Conservation (phyloP, 108 stramenopile genomes). For the Nitzschia sp. region DNA sequence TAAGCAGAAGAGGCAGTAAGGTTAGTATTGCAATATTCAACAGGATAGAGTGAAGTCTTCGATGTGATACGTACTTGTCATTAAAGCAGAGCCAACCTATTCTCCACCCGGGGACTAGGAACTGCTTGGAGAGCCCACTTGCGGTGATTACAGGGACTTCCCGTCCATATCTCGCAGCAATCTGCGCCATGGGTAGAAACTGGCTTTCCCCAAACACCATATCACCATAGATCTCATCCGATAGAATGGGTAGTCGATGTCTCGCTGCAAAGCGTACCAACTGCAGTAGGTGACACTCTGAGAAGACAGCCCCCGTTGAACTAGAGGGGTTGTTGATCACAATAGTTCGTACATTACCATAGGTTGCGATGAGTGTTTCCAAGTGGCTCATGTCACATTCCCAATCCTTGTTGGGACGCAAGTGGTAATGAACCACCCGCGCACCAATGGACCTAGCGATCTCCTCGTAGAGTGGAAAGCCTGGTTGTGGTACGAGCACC, state of each 20-base stretch:
- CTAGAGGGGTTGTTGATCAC: conserved; percentile 92
- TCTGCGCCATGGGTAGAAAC: conserved; percentile 74
- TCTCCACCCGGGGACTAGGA: conserved; percentile 91
- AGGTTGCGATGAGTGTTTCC: conserved; percentile 38
- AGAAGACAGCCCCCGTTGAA: conserved; percentile 90
- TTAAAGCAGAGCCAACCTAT: conserved; percentile 85
- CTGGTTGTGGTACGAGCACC: conserved; percentile 86
- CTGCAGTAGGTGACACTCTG: conserved; percentile 62
- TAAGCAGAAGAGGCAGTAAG: conserved; percentile 4
- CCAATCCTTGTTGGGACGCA: conserved; percentile 76
- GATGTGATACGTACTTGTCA: conserved; percentile 52
- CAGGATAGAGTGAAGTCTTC: neutral
- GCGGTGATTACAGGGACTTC: conserved; percentile 83
- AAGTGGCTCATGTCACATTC: conserved; percentile 83
- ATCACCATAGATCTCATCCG: conserved; percentile 94
- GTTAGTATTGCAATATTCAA: neutral
- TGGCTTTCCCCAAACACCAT: conserved; percentile 57
- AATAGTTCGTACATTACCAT: conserved; percentile 62
- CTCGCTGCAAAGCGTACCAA: conserved; percentile 63
- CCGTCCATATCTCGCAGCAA: conserved; percentile 55
- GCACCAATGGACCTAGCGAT: conserved; percentile 86
- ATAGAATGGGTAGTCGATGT: conserved; percentile 72
- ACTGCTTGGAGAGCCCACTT: conserved; percentile 92
- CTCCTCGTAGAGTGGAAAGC: conserved; percentile 90
- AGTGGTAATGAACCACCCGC: conserved; percentile 69